Percentiles rank a stretch among this genome's conserved stretches.
phyloP scores from a whole-genome alignment of 306 rosid genomes.

The Castanea crenata region DNA sequence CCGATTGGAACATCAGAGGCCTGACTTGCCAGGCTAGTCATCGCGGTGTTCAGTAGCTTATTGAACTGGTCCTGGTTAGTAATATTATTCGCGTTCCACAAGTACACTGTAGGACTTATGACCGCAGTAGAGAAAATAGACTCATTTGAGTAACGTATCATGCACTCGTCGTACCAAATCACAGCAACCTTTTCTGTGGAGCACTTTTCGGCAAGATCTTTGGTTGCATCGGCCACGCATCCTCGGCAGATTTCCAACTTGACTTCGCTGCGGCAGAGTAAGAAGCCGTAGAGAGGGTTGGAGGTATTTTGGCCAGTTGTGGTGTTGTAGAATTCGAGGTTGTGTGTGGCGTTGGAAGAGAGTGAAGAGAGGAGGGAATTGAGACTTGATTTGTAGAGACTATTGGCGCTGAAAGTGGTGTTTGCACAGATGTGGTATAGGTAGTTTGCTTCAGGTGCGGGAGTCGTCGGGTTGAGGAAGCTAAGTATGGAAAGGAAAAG shows the following conservation, averaged over 20 bases:
- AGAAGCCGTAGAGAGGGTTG: constrained; percentile 30
- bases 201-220: not conserved
- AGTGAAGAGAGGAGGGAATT: constrained; percentile 39
- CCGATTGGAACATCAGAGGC: not conserved
- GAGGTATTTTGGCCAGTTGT: not conserved
- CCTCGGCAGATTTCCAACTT: not conserved
- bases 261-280: constrained; percentile 21
- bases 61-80: not conserved
- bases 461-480: not conserved
- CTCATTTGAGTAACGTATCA: constrained; percentile 20
- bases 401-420: constrained; percentile 33
- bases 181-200: not conserved
- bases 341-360: constrained; percentile 38
- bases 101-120: accelerated
- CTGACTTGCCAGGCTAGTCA: not conserved
- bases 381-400: constrained; percentile 33
- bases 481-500: not conserved
- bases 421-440: constrained; percentile 6
- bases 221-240: constrained; percentile 1
- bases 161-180: constrained; percentile 33
- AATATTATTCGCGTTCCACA: not conserved
- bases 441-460: no score
- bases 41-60: not conserved
- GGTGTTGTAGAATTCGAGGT: constrained; percentile 18
- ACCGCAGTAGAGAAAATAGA: constrained; percentile 18